Percentiles rank a stretch among this genome's conserved stretches.
Evolutionary conservation across 208 protist species (phyloP).

Genomic region (Eutreptiella sp.): DNA sequence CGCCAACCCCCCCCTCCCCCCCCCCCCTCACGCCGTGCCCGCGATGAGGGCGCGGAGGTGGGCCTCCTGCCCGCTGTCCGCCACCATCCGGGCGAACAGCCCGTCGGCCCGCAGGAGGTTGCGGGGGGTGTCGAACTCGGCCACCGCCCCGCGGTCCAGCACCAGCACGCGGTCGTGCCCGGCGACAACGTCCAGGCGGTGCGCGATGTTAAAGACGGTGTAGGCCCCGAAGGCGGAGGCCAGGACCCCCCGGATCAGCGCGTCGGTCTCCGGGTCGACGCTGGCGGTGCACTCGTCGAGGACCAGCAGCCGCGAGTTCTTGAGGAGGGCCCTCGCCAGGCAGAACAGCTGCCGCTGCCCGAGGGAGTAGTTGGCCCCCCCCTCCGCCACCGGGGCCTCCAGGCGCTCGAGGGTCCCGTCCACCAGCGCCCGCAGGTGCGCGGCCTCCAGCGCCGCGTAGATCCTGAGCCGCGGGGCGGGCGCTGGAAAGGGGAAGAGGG

Average conservation of each 20-base stretch:
- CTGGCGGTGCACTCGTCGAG: slow-evolving; percentile 67
- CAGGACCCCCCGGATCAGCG: background rate
- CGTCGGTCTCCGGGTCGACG: slow-evolving; percentile 23
- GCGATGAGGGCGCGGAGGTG: too few relatives aligned
- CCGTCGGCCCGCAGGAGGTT: slow-evolving; percentile 31
- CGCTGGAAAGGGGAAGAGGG: slow-evolving; percentile 60
- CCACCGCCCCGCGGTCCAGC: slow-evolving; percentile 40
- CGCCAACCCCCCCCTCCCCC: too few relatives aligned
- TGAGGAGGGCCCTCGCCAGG: slow-evolving; percentile 57
- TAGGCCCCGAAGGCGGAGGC: background rate
- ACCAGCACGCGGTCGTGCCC: slow-evolving; percentile 47
- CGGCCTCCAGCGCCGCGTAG: slow-evolving; percentile 32
- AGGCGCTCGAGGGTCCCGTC: slow-evolving; percentile 2
- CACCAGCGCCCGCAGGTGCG: slow-evolving; percentile 37
- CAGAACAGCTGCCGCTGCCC: slow-evolving; percentile 70
- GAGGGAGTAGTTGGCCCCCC: slow-evolving; percentile 46
- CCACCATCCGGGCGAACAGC: slow-evolving; percentile 6
- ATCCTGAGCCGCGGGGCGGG: slow-evolving; percentile 41
- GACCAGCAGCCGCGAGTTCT: slow-evolving; percentile 48
- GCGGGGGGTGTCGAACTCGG: slow-evolving; percentile 49
- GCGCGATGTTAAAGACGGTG: slow-evolving; percentile 29
- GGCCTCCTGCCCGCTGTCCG: too few relatives aligned
- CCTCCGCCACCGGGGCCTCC: background rate
- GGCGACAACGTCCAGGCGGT: slow-evolving; percentile 28
- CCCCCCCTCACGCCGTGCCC: too few relatives aligned